Evolutionary conservation across 2,329 filamentous ascomycete genomes (phyloP).

Genomic region (Diplodia corticola): DNA sequence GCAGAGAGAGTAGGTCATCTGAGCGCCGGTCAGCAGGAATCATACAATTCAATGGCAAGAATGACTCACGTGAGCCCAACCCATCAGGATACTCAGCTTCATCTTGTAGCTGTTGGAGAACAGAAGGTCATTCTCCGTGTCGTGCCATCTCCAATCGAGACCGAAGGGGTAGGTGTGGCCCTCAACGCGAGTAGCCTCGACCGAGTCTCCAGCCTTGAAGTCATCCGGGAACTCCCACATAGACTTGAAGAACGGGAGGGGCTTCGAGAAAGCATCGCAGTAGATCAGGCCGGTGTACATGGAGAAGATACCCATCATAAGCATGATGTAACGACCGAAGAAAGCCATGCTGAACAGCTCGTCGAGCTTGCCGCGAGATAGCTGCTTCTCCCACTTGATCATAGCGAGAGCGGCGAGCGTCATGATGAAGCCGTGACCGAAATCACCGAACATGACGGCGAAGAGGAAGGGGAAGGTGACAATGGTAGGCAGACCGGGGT

Average conservation of each 20-base stretch:
- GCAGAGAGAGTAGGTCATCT: conserved; percentile 96
- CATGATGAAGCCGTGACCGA: conserved; percentile 92
- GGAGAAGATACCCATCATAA: conserved; percentile 97
- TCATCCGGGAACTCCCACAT: conserved; percentile 82
- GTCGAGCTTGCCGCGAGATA: conserved; percentile 84
- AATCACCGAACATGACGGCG: conserved; percentile 99
- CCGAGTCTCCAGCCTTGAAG: conserved; percentile 64
- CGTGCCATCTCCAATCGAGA: conserved; percentile 95
- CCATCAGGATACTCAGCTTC: conserved; percentile 97
- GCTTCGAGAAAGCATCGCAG: conserved; percentile 95
- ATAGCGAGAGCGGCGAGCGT: conserved; percentile 78
- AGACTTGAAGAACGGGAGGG: conserved; percentile 82
- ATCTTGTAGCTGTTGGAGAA: conserved; percentile 99
- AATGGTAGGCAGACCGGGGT: conserved; percentile 91
- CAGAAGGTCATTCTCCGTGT: conserved; percentile 88
- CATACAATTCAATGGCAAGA: neutral
- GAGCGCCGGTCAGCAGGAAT: conserved; percentile 14
- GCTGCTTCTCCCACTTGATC: conserved; percentile 93
- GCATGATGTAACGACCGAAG: conserved; percentile 96
- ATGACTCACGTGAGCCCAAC: conserved; percentile 75
- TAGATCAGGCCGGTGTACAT: conserved; percentile 97
- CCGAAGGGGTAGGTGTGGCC: conserved; percentile 93
- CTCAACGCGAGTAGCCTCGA: conserved; percentile 64
- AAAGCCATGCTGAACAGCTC: conserved; percentile 98
- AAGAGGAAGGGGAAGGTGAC: conserved; percentile 99